Percentiles rank a stretch among this genome's conserved stretches.
Conservation (phyloP, 2,329 filamentous ascomycete species). For the Beauveria caledonica region DNA sequence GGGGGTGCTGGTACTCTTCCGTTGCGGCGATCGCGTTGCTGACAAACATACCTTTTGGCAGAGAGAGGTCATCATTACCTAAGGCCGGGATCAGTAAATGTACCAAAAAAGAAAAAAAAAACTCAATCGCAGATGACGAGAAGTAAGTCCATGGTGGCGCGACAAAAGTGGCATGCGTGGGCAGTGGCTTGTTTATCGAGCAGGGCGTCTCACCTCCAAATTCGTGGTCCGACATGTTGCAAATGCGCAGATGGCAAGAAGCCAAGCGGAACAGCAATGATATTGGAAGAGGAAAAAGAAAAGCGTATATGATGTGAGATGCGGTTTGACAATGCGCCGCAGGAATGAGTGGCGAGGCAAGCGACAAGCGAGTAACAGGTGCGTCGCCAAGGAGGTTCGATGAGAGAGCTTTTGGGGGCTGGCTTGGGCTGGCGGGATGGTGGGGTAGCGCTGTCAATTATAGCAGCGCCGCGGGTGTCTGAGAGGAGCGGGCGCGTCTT, state of each 20-base stretch:
- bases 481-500: too few relatives aligned
- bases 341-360: not conserved
- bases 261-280: not conserved
- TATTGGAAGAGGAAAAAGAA: not conserved
- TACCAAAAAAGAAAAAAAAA: too few relatives aligned
- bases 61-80: constrained; percentile 56
- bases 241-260: not conserved
- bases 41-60: constrained; percentile 49
- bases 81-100: constrained; percentile 1
- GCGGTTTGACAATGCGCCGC: not conserved
- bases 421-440: constrained; percentile 5
- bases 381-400: not conserved
- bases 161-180: not conserved
- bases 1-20: not conserved
- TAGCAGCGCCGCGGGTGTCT: too few relatives aligned
- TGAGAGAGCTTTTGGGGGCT: constrained; percentile 4
- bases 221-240: constrained; percentile 57
- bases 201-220: constrained; percentile 46
- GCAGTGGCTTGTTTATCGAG: not conserved
- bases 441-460: constrained; percentile 3
- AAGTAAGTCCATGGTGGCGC: not conserved
- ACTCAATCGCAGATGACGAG: constrained; percentile 8
- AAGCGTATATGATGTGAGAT: not conserved
- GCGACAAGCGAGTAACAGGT: not conserved
- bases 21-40: not conserved